A percentile compares a stretch with the other conserved stretches of the same genome.
Evolutionary conservation across 768 basidiomycete genomes (phyloP).

Genomic region (Boletales sp.): DNA sequence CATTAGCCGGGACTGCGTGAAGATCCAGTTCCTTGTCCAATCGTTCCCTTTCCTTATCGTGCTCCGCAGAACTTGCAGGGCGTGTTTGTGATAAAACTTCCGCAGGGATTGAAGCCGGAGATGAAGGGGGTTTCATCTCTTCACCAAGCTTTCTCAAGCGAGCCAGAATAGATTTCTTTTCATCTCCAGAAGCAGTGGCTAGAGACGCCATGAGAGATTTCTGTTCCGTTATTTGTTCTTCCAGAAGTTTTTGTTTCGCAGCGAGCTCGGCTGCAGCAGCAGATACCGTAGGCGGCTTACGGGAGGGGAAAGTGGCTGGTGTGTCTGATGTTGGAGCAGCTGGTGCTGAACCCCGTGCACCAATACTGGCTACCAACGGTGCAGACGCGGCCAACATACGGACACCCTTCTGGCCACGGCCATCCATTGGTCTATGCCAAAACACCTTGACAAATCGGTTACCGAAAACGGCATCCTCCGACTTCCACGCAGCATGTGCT

Average conservation of each 20-base stretch:
- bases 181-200: slow-evolving; percentile 56
- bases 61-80: slow-evolving; percentile 26
- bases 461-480: slow-evolving; percentile 90
- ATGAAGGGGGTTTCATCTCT: slow-evolving; percentile 57
- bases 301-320: slow-evolving; percentile 25
- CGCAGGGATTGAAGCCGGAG: slow-evolving; percentile 27
- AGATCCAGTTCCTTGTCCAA: slow-evolving; percentile 84
- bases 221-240: slow-evolving; percentile 85
- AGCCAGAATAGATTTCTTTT: slow-evolving; percentile 78
- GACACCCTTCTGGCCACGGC: slow-evolving; percentile 77
- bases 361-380: slow-evolving; percentile 64
- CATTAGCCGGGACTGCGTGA: slow-evolving; percentile 40
- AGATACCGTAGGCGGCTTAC: slow-evolving; percentile 37
- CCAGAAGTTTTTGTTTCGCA: slow-evolving; percentile 70
- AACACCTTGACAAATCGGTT: slow-evolving; percentile 95
- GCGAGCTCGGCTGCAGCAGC: slow-evolving; percentile 52
- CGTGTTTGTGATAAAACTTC: slow-evolving; percentile 26
- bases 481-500: slow-evolving; percentile 87
- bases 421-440: slow-evolving; percentile 93
- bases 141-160: slow-evolving; percentile 72
- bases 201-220: slow-evolving; percentile 78
- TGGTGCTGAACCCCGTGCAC: slow-evolving; percentile 48
- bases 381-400: slow-evolving; percentile 82
- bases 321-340: slow-evolving; percentile 28
- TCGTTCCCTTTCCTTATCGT: slow-evolving; percentile 57